Base-by-base conservation (phyloP, 306 rosid species). In the Trifolium dubium region DNA sequence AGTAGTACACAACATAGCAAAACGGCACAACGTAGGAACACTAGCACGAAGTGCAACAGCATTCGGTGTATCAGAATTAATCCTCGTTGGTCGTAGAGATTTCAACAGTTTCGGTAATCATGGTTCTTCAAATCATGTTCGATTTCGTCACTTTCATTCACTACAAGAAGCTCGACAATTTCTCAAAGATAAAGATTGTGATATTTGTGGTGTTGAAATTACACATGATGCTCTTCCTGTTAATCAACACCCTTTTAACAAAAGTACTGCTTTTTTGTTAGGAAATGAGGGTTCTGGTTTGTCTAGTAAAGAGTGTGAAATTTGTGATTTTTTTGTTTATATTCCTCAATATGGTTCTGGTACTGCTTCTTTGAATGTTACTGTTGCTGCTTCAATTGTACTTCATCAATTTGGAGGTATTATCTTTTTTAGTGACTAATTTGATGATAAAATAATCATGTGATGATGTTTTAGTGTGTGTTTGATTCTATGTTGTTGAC, bases 261-360 rank as follows among this genome's bases (percentile, higher is more conserved):
- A 77, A 73, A 92, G 83, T 83, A 94, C 96, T 0, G 99, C 97
- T 66, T 92, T 94, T 73, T 86, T 94, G 43, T 95, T 94, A 18
- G 99, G 97, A 9, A 94, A 94, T 75, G 97, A 94, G 94, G 99
- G 99, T 50, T 82, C 90, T 0, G 96, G 99, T 13, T 96, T 94
- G 72, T 94, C 97, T 72, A 80, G 88, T 28, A 89, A 92, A 81
- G 99, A 94, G 67, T 79, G 84, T 71, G 88, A 89, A 77, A 92
- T 94, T 64, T 94, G 99, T 31, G 96, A 94, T 70, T 94, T 94
- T 82, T 94, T 94, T 64, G 88, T 94, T 77, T 94, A 92, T 81
- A 90, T 92, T 74, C 98, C 98, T 0, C 99, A 94, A 39, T 94
- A 92, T 69, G 99, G 99, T 11, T 69, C 74, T 10, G 97, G 98